phyloP scores from a whole-genome alignment of 768 basidiomycete species.

The Boletus rubropictus region DNA sequence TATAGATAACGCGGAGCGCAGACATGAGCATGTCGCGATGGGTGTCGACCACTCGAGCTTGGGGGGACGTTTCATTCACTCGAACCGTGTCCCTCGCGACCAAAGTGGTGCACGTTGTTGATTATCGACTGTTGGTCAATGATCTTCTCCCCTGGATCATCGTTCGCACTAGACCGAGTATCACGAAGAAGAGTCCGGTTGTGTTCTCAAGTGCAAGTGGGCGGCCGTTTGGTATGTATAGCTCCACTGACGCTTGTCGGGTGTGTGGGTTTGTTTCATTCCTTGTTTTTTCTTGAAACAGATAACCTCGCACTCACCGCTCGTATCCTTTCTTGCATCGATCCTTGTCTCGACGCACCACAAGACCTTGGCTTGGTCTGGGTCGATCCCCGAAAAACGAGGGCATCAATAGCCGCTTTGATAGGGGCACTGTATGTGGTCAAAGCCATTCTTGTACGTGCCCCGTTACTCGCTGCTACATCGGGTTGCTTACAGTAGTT shows the following conservation, averaged over 20 bases:
- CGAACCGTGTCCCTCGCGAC: neutral
- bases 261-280: neutral
- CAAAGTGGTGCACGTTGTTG: slow-evolving; percentile 1
- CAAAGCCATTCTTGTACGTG: slow-evolving; percentile 10
- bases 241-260: neutral
- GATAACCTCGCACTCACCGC: slow-evolving; percentile 6
- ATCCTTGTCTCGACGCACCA: neutral
- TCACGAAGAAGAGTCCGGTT: neutral
- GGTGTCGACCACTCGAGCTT: neutral
- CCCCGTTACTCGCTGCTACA: neutral
- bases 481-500: neutral
- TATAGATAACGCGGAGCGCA: slow-evolving; percentile 1
- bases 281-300: neutral
- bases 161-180: slow-evolving; percentile 1
- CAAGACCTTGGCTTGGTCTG: slow-evolving; percentile 14
- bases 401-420: neutral
- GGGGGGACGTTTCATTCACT: neutral
- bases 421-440: neutral
- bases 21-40: neutral
- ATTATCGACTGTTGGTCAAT: neutral
- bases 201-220: slow-evolving; percentile 1
- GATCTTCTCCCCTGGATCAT: neutral
- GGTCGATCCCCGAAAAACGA: slow-evolving; percentile 2
- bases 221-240: slow-evolving; percentile 13
- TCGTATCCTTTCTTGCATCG: slow-evolving; percentile 8